Evolutionary conservation across 495 filamentous ascomycete species (phyloP), one percentile per base, ranked within the genome.

Genomic region (Aspergillus panamensis): DNA sequence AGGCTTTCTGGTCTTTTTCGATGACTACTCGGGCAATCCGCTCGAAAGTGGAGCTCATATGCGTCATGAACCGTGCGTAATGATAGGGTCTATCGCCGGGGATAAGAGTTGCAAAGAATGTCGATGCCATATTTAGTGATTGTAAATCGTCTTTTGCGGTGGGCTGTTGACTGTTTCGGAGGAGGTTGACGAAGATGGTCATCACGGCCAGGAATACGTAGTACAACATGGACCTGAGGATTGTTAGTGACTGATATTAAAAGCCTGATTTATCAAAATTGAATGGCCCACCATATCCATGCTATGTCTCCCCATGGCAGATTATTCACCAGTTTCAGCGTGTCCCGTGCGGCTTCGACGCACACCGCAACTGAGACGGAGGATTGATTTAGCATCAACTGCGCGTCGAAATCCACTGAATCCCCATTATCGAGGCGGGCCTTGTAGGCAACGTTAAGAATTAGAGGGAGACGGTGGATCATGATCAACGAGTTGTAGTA

Each of bases 401-500:
- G 37, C 6, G 48, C 37, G 33, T 58, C 45, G 30, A 53, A 19
- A 16, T 54, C 30, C 29, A 44, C 20, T 30, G 48, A 5, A 7
- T 45, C 42, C 9, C 42, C 42, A n/a, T 40, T 59, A 1, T 47
- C 58, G 19, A 48, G 40, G 19, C 52, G 55, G n/a, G 43, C 53
- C 32, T 54, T 40, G 35, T 65, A 62, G 8, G 51, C 49, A 44
- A 59, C 96, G 17, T 93, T 91, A 65, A 96, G 87, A 64, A 96
- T 87, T 58, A 96, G 81, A 2, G 90, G 94, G 85, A 97, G 92
- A 25, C 94, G 90, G 72, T 97, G 92, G 55, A 97, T 93, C 35
- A 96, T 97, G 14, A 92, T 96, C 56, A 96, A 75, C 56, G 90
- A 92, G 73, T 97, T 97, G 79, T 96, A 96, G 69, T 98, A 97